Conservation (phyloP, 768 basidiomycete genomes). For the Pleurotus djamor region DNA sequence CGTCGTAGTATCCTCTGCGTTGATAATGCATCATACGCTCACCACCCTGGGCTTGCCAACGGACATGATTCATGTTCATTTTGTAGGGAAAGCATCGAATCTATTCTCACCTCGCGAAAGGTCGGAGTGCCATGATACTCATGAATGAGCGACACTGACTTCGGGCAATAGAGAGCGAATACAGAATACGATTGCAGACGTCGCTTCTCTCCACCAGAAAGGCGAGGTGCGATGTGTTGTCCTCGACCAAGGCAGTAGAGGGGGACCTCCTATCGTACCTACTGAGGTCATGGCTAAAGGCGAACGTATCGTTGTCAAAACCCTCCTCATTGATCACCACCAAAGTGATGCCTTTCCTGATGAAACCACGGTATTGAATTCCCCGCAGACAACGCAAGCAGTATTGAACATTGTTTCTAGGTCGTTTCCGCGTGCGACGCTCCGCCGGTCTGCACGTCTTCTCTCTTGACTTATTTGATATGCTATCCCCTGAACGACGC, state of each 20-base stretch:
- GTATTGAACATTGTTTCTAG: background rate
- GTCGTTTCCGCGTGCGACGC: background rate
- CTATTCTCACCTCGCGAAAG: background rate
- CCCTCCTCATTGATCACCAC: background rate
- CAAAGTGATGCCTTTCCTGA: background rate
- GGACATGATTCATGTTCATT: background rate
- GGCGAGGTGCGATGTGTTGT: too few species aligned
- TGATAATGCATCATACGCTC: background rate
- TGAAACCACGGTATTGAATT: background rate
- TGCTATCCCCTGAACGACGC: background rate
- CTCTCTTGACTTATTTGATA: background rate
- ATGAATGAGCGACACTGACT: background rate
- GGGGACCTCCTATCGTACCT: background rate
- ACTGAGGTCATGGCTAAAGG: background rate
- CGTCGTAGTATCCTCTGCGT: background rate
- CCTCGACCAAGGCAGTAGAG: background rate
- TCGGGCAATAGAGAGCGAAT: too few species aligned
- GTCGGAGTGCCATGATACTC: background rate
- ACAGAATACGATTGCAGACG: background rate
- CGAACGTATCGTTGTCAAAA: background rate
- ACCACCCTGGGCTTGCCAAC: background rate
- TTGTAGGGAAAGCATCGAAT: background rate
- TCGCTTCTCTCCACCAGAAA: too few species aligned
- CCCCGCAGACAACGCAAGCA: background rate
- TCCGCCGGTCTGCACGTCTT: conserved; percentile 1